Conservation (phyloP, 257 asterid species). For the Solanum neorickii region DNA sequence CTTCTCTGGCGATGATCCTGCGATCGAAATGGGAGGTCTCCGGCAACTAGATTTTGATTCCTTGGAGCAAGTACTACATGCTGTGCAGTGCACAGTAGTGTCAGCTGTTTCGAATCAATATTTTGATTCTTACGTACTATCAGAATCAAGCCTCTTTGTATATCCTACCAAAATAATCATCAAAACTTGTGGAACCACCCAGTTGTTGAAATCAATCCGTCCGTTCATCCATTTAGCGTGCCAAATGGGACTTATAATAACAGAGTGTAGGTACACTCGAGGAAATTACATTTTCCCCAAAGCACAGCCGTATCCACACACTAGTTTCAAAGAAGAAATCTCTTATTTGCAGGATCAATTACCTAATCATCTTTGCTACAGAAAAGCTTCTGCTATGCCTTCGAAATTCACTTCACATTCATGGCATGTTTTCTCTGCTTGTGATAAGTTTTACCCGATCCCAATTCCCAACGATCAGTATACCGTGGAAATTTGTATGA, state of each 20-base stretch:
- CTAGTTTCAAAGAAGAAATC: slow-evolving; percentile 64
- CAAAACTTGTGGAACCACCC: slow-evolving; percentile 97
- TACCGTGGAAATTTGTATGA: slow-evolving; percentile 88
- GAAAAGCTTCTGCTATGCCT: slow-evolving; percentile 51
- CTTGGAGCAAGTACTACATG: slow-evolving; percentile 60
- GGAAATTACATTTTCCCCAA: slow-evolving; percentile 90
- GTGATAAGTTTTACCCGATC: background rate
- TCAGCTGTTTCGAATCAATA: slow-evolving; percentile 65
- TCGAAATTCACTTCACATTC: slow-evolving; percentile 42
- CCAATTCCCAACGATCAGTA: slow-evolving; percentile 7
- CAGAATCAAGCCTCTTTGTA: slow-evolving; percentile 79
- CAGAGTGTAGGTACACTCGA: slow-evolving; percentile 79
- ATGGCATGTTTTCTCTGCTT: slow-evolving; percentile 87
- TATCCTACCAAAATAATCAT: slow-evolving; percentile 81
- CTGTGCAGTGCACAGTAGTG: slow-evolving; percentile 90
- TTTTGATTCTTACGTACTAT: slow-evolving; percentile 77
- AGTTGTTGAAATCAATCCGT: slow-evolving; percentile 59
- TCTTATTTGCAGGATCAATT: slow-evolving; percentile 38
- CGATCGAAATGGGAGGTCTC: slow-evolving; percentile 44
- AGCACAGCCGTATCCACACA: slow-evolving; percentile 76
- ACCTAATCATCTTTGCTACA: slow-evolving; percentile 37
- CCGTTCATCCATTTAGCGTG: slow-evolving; percentile 43
- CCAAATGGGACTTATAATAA: slow-evolving; percentile 44
- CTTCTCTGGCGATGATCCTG: slow-evolving; percentile 69
- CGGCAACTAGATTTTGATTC: slow-evolving; percentile 44